Evolutionary conservation across 2,329 filamentous ascomycete genomes (phyloP).

Genomic region (Tetracladium maxilliforme): DNA sequence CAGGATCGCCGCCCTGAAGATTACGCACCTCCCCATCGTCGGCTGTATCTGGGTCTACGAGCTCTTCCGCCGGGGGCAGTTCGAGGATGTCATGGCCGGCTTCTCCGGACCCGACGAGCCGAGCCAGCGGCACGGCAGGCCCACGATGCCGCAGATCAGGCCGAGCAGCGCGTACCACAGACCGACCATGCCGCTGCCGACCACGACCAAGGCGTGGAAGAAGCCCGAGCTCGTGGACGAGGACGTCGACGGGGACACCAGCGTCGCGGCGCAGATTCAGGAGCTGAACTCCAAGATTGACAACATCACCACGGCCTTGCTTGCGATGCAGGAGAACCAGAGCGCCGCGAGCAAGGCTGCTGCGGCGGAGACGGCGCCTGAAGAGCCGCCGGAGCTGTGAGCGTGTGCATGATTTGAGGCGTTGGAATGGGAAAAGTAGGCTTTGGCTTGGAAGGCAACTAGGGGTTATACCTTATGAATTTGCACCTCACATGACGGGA

Average conservation of each 20-base stretch:
- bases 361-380: too few relatives aligned
- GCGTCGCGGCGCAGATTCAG: constrained; percentile 31
- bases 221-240: background rate
- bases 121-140: constrained; percentile 4
- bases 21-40: constrained; percentile 53
- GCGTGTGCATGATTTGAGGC: too few relatives aligned
- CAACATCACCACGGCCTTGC: too few relatives aligned
- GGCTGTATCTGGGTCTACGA: constrained; percentile 43
- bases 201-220: constrained; percentile 5
- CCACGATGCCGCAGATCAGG: constrained; percentile 2
- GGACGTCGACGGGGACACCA: constrained; percentile 5
- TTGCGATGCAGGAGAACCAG: too few relatives aligned
- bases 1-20: constrained; percentile 46
- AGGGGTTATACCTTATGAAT: too few relatives aligned
- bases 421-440: too few relatives aligned
- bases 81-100: constrained; percentile 5
- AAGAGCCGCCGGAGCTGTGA: too few relatives aligned
- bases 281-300: constrained; percentile 44
- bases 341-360: too few relatives aligned
- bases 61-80: constrained; percentile 16
- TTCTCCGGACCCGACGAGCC: constrained; percentile 7
- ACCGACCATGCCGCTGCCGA: constrained; percentile 3
- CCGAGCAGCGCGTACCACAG: constrained; percentile 2
- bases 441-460: too few relatives aligned
- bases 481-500: too few relatives aligned